Base-by-base conservation (phyloP, 2,329 filamentous ascomycete genomes). In the Fusarium miscanthi region DNA sequence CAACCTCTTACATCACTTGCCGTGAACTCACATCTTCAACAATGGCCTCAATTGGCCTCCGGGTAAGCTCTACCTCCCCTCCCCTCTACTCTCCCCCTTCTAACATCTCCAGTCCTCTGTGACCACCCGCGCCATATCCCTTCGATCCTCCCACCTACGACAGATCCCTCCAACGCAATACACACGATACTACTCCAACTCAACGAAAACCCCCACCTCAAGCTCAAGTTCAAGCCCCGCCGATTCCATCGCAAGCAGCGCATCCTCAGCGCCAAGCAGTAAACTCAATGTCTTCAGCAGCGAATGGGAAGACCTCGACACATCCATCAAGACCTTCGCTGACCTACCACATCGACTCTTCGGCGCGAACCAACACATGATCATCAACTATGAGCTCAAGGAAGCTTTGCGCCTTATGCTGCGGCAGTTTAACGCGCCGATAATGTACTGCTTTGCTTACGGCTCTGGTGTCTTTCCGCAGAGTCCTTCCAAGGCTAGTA, bases 391-490 rank as follows among this genome's bases (percentile, higher is more conserved):
- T 79, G 95, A 98, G 80, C 96, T 98, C 82, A 98, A 97, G 79
- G 93, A 98, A 81, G 92, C 92, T 17, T 83, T 99, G 77, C 90
- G 95, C 59, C 90, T 94, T 77, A 93, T 98, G 72, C 85, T 98
- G 27, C 96, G 94, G 89, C 90, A 97, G 78, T 98, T 99, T 82
- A 88, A 92, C 57, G 95, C 96, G 2, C 95, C 96, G 1, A 97
- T 99, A 74, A 91, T 95, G 62, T 98, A 98, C 84, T 95, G 95
- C 19, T 97, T 99, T 81, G 96, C 96, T 4, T 99, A 99, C 79
- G 96, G 96, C 27, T 98, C 95, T 10, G 96, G 96, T 8, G 96
- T 99, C 14, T 99, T 99, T 78, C 91, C 95, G 0, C 96, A 99
- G 80, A 79, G 82, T n/a, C 80, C 82, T 60, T 84, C 85, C 53